Percentiles rank a stretch among this genome's conserved stretches.
Evolutionary conservation across 495 filamentous ascomycete genomes (phyloP).

Genomic region (Daldinia bambusicola): DNA sequence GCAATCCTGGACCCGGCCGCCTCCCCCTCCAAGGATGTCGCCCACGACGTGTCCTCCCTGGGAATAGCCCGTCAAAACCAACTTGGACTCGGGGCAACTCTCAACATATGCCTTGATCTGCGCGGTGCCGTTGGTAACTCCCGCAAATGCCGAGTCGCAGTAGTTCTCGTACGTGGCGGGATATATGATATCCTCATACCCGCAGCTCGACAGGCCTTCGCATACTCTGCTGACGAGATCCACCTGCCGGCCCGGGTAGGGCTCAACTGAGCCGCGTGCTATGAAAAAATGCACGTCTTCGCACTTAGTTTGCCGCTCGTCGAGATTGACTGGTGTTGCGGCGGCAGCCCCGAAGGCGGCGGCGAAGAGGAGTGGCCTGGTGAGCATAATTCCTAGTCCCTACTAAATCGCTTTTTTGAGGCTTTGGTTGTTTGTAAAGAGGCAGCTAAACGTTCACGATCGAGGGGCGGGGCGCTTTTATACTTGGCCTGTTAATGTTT

Average conservation of each 20-base stretch:
- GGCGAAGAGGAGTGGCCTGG: not conserved
- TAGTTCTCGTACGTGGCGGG: not conserved
- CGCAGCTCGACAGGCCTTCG: not conserved
- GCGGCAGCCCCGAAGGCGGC: not conserved
- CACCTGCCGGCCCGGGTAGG: not conserved
- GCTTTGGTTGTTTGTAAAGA: not conserved
- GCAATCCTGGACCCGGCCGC: not conserved
- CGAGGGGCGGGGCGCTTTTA: not conserved
- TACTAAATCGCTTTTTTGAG: not conserved
- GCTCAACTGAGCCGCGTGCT: not conserved
- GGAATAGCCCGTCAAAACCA: not conserved
- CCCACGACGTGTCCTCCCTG: not conserved
- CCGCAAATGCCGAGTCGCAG: not conserved
- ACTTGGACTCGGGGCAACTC: not conserved
- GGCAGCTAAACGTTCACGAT: not conserved
- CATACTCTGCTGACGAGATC: not conserved
- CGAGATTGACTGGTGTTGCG: not conserved
- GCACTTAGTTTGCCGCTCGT: not conserved
- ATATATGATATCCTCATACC: not conserved
- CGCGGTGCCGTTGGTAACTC: not conserved
- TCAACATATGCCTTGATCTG: not conserved
- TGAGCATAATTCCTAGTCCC: not conserved
- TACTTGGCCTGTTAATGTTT: not conserved
- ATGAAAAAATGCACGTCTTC: not conserved
- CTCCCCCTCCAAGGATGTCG: not conserved